Evolutionary conservation across 78 protist genomes (phyloP), one percentile per base, ranked within the genome.

Genomic region (Salpingoeca rosetta): DNA sequence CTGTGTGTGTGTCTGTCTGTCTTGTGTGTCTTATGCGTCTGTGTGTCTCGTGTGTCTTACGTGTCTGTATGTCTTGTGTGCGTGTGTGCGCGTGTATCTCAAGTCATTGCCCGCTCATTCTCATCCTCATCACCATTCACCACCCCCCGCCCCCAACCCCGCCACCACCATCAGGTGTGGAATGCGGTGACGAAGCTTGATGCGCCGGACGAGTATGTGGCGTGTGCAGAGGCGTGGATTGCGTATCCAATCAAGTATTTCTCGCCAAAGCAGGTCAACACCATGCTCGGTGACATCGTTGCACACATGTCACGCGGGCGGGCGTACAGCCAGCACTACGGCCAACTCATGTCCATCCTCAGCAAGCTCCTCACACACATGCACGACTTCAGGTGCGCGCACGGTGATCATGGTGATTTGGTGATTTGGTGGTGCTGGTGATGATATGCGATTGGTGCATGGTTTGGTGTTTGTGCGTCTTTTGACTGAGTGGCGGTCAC

Each of bases 241-340:
- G 95, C 92, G 85, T 91, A 88, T 57, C 89, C 92, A 40, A 84
- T 88, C 85, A 93, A 90, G 86, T 90, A 93, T 86, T 92, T 92
- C 76, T 12, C 87, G n/a, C 87, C 91, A 45, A n/a, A 87, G 38
- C 89, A 92, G 57, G 77, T 88, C 24, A 88, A 92, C 84, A 56
- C 36, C 11, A 44, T 92, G 72, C 88, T 92, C 57, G 90, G 90
- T 42, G 92, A 90, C 81, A 81, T 88, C 36, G 44, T 90, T 7
- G 84, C 36, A 73, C 83, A 72, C 38, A 36, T 87, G n/a, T 25
- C 17, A 26, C 31, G 3, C 3, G 83, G 72, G 7, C 73, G 78
- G 27, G 87, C 86, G 44, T 92, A 81, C 40, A 90, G 88, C 80
- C 22, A 38, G 37, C 41, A 76, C 51, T 89, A 88, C 73, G 85